Evolutionary conservation across 2,329 filamentous ascomycete species (phyloP).

Genomic region (Helicocarpus griseus): DNA sequence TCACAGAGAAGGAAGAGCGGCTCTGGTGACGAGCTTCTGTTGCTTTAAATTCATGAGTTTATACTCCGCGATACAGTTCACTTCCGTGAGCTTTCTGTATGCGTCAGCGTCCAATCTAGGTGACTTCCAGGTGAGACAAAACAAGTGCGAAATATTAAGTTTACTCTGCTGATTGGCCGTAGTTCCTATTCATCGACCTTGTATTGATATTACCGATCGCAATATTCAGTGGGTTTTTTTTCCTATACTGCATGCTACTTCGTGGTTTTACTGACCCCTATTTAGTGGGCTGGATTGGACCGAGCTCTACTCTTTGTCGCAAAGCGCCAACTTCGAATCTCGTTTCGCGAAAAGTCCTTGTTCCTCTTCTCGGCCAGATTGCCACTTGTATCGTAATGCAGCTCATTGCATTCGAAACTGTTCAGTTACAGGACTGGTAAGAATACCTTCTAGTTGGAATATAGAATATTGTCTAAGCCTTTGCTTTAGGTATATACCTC

Average conservation of each 20-base stretch:
- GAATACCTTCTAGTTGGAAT: conserved; percentile 10
- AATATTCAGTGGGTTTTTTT: conserved; percentile 62
- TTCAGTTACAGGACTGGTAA: conserved; percentile 71
- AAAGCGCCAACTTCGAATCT: conserved; percentile 89
- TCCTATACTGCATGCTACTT: background rate
- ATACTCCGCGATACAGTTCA: conserved; percentile 99
- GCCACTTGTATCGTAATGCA: conserved; percentile 69
- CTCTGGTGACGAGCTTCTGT: conserved; percentile 95
- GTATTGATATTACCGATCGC: conserved; percentile 89
- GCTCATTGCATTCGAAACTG: conserved; percentile 60
- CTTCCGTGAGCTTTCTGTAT: conserved; percentile 91
- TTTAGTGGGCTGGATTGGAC: conserved; percentile 84
- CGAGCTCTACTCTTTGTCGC: conserved; percentile 63
- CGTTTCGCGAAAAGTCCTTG: conserved; percentile 84
- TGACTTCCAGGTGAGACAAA: conserved; percentile 64
- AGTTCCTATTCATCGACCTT: conserved; percentile 92
- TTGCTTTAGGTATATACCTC: conserved; percentile 59
- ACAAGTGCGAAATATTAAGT: background rate
- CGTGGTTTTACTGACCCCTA: background rate
- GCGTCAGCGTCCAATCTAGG: conserved; percentile 87
- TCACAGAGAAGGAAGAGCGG: conserved; percentile 74
- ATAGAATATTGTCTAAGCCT: too few species aligned
- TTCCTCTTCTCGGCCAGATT: conserved; percentile 83
- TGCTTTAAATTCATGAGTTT: conserved; percentile 99
- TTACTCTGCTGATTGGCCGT: conserved; percentile 6